These are phyloP conservation scores for Elsinoe perseae DNA, from an alignment of 2,329 filamentous ascomycete genomes.

Conservation along the genomic window DNA sequence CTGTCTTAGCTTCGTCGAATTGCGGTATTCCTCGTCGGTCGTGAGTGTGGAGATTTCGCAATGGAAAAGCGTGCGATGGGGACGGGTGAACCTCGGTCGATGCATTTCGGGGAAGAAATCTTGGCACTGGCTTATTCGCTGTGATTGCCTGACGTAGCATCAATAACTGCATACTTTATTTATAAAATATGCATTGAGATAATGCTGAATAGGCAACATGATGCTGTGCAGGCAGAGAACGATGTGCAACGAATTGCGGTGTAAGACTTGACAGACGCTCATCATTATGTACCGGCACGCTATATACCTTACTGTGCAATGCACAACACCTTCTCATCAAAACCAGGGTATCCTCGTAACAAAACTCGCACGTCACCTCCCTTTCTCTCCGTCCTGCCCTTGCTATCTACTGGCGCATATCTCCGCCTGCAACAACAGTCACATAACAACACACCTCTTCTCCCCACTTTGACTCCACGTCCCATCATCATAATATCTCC, in stretches of 20 bases:
- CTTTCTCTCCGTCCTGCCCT: neutral
- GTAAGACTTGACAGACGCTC: neutral
- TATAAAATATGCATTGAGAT: too few species aligned
- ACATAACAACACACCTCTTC: constrained; percentile 21
- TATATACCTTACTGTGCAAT: constrained; percentile 3
- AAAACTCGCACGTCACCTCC: neutral
- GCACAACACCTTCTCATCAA: neutral
- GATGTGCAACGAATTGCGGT: neutral
- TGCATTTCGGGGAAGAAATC: neutral
- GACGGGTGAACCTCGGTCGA: constrained; percentile 11
- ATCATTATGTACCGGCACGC: neutral
- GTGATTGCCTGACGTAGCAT: neutral
- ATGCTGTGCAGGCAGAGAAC: too few species aligned
- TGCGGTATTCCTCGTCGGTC: neutral
- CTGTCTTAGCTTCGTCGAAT: neutral
- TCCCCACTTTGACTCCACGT: constrained; percentile 13
- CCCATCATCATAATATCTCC: constrained; percentile 16
- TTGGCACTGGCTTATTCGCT: neutral
- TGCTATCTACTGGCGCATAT: too few species aligned
- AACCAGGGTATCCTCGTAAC: neutral
- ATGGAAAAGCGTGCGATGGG: constrained; percentile 8
- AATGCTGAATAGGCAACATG: too few species aligned
- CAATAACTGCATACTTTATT: too few species aligned
- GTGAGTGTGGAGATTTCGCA: constrained; percentile 13
- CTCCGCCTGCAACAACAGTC: neutral